A percentile compares a stretch with the other conserved stretches of the same genome.
phyloP scores from a whole-genome alignment of 768 basidiomycete species.

The Lactifluus pinguis region DNA sequence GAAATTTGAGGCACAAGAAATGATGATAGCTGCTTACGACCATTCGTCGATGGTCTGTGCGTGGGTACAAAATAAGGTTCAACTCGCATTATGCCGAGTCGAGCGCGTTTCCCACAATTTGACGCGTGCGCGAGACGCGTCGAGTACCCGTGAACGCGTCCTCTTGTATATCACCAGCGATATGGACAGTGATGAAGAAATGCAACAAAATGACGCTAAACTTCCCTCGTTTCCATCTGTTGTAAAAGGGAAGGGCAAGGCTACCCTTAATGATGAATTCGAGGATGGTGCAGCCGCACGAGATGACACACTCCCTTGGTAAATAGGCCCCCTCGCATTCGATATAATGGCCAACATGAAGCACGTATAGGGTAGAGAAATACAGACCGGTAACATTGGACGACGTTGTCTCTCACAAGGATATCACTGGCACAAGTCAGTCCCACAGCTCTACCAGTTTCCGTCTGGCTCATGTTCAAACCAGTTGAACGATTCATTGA shows the following conservation, averaged over 20 bases:
- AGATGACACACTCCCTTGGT: constrained; percentile 82
- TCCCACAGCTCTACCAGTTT: constrained; percentile 7
- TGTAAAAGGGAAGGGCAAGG: constrained; percentile 71
- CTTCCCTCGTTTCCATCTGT: constrained; percentile 17
- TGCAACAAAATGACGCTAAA: constrained; percentile 36
- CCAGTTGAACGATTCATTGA: constrained; percentile 95
- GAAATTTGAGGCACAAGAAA: constrained; percentile 28
- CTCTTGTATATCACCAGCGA: not conserved
- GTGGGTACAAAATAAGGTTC: constrained; percentile 26
- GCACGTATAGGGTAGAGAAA: constrained; percentile 74
- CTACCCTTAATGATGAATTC: constrained; percentile 30
- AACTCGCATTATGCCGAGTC: constrained; percentile 7
- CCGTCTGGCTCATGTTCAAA: not conserved
- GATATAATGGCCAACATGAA: constrained; percentile 3
- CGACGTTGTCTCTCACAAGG: constrained; percentile 94
- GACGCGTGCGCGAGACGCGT: not conserved
- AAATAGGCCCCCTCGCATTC: constrained; percentile 21
- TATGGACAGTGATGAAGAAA: constrained; percentile 56
- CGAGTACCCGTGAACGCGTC: not conserved
- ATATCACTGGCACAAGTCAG: constrained; percentile 91
- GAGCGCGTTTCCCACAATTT: not conserved
- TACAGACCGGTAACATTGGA: constrained; percentile 86
- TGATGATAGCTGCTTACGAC: constrained; percentile 21
- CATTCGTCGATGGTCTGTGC: constrained; percentile 39
- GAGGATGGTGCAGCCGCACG: constrained; percentile 27